phyloP scores from a whole-genome alignment of 2,329 filamentous ascomycete genomes.

The Phaeomoniella chlamydospora region DNA sequence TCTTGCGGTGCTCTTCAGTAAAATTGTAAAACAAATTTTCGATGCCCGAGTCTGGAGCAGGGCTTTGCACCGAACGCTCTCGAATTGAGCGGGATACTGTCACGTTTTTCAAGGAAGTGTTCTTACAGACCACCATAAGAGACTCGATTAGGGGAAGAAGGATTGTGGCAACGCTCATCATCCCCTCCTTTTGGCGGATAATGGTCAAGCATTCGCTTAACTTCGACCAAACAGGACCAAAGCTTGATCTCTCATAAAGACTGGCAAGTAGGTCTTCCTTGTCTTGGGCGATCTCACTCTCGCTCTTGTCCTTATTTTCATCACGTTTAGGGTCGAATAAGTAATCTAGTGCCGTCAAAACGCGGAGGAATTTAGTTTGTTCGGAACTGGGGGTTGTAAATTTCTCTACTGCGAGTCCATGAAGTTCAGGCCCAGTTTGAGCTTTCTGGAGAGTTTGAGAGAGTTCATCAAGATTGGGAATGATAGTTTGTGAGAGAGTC shows the following conservation, averaged over 20 bases:
- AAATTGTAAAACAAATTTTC: conserved; percentile 92
- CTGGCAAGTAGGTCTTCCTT: conserved; percentile 77
- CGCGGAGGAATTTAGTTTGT: conserved; percentile 85
- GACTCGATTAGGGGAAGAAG: conserved; percentile 88
- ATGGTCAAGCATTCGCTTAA: conserved; percentile 76
- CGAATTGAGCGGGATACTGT: conserved; percentile 37
- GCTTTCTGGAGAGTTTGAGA: conserved; percentile 77
- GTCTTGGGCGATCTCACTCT: conserved; percentile 40
- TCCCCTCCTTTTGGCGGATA: conserved; percentile 82
- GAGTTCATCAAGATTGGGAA: conserved; percentile 71
- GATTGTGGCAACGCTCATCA: conserved; percentile 95
- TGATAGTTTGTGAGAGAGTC: conserved; percentile 67
- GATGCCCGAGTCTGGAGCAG: conserved; percentile 65
- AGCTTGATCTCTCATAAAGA: conserved; percentile 81
- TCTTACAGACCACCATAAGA: conserved; percentile 98
- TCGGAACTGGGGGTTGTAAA: conserved; percentile 94
- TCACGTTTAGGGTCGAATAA: conserved; percentile 69
- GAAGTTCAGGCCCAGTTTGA: conserved; percentile 80
- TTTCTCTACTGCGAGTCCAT: conserved; percentile 83
- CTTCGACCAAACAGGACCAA: conserved; percentile 82
- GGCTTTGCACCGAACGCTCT: conserved; percentile 61
- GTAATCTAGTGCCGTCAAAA: conserved; percentile 88
- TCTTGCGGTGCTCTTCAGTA: conserved; percentile 93
- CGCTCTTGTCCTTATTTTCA: conserved; percentile 35
- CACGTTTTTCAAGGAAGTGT: conserved; percentile 66